phyloP scores from a whole-genome alignment of 2,329 filamentous ascomycete species.

The Zarea fungicola region DNA sequence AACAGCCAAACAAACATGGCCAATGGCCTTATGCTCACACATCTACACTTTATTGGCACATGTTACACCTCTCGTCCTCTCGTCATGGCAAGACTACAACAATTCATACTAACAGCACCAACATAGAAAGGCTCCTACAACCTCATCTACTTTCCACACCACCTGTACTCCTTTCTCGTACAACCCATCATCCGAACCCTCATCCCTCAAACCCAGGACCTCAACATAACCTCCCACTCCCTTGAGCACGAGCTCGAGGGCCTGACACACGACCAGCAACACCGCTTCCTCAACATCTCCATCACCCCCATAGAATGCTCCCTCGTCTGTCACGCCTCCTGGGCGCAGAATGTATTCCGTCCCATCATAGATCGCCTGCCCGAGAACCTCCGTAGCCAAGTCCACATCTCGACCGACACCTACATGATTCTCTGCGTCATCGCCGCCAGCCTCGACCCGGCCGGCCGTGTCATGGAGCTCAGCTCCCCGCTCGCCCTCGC shows the following conservation, averaged over 20 bases:
- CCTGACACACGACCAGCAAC: slow-evolving; percentile 48
- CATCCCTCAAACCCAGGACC: slow-evolving; percentile 55
- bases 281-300: slow-evolving; percentile 88
- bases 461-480: slow-evolving; percentile 83
- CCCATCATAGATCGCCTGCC: slow-evolving; percentile 64
- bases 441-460: slow-evolving; percentile 84
- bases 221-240: slow-evolving; percentile 30
- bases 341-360: slow-evolving; percentile 69
- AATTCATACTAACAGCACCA: neutral
- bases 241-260: slow-evolving; percentile 38
- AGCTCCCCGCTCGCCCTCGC: slow-evolving; percentile 87
- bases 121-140: slow-evolving; percentile 76
- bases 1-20: too few species aligned
- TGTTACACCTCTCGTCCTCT: neutral
- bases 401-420: slow-evolving; percentile 74
- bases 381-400: slow-evolving; percentile 40
- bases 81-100: neutral
- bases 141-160: slow-evolving; percentile 83
- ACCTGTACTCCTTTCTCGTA: slow-evolving; percentile 71
- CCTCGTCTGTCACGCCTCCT: slow-evolving; percentile 75
- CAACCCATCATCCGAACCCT: slow-evolving; percentile 84
- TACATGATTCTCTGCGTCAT: slow-evolving; percentile 89
- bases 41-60: neutral
- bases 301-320: slow-evolving; percentile 91
- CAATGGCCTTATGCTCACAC: slow-evolving; percentile 27